Evolutionary conservation across 495 filamentous ascomycete genomes (phyloP).

Genomic region (Tuber umbilicatum): DNA sequence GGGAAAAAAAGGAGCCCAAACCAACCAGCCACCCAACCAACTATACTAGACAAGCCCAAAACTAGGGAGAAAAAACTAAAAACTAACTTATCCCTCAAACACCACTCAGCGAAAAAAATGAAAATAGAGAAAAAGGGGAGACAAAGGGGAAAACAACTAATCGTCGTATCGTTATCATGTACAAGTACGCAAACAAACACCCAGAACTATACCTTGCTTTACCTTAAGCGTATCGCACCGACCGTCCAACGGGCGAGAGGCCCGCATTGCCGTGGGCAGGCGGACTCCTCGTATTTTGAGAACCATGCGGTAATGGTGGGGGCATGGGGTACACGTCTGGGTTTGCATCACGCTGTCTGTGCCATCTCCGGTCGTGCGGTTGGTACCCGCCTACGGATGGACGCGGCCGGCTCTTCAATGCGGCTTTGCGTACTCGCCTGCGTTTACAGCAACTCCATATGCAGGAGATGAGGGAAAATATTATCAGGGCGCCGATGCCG

Average conservation of each 20-base stretch:
- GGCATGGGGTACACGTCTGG: conserved; percentile 18
- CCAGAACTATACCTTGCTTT: conserved; percentile 25
- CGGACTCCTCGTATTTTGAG: conserved; percentile 10
- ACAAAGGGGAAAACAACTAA: conserved; percentile 2
- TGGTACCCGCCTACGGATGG: conserved; percentile 9
- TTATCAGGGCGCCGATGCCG: conserved; percentile 60
- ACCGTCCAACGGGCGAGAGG: conserved; percentile 21
- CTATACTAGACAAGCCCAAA: background rate
- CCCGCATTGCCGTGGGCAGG: conserved; percentile 13
- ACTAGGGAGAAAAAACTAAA: background rate
- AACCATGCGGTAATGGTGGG: conserved; percentile 13
- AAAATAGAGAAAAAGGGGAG: background rate
- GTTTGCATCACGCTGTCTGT: conserved; percentile 9
- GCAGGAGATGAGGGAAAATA: conserved; percentile 58
- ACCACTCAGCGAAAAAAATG: background rate
- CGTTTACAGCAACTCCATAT: conserved; percentile 53
- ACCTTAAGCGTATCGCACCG: conserved; percentile 15
- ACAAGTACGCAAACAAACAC: conserved; percentile 43
- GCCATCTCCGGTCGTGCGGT: conserved; percentile 26
- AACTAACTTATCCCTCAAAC: background rate
- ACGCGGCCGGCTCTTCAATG: conserved; percentile 36
- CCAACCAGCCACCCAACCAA: background rate
- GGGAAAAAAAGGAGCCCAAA: conserved; percentile 6
- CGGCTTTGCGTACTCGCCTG: conserved; percentile 17
- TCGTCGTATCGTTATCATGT: conserved; percentile 6